Conservation (phyloP, 2,329 filamentous ascomycete genomes). For the Exophiala sideris region DNA sequence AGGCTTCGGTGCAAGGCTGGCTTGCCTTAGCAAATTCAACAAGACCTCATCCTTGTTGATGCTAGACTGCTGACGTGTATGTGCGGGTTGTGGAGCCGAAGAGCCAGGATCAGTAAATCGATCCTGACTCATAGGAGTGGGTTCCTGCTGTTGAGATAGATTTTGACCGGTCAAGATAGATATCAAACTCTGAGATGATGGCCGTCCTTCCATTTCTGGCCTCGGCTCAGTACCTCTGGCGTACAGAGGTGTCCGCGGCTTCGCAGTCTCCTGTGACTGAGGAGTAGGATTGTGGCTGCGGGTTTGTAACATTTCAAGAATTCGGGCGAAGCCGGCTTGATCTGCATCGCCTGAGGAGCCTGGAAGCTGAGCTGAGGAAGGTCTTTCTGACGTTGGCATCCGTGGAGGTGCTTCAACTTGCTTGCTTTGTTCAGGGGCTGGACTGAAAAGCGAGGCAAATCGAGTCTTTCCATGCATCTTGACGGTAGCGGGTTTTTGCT, state of each 20-base stretch:
- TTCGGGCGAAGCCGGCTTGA: slow-evolving; percentile 78
- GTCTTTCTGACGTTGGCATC: slow-evolving; percentile 34
- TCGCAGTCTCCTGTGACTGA: slow-evolving; percentile 32
- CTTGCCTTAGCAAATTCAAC: slow-evolving; percentile 26
- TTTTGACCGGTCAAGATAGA: slow-evolving; percentile 8
- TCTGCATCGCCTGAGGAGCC: slow-evolving; percentile 57
- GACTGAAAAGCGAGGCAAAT: slow-evolving; percentile 77
- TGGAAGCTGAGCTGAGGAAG: slow-evolving; percentile 29
- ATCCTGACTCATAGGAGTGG: slow-evolving; percentile 6
- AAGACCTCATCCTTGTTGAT: slow-evolving; percentile 26
- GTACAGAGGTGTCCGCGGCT: slow-evolving; percentile 36
- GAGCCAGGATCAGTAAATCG: slow-evolving; percentile 18
- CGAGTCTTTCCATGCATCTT: slow-evolving; percentile 71
- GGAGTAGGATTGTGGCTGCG: slow-evolving; percentile 46
- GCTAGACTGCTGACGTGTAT: slow-evolving; percentile 21
- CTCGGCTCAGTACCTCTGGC: slow-evolving; percentile 36
- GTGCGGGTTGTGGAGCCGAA: slow-evolving; percentile 13
- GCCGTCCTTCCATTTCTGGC: slow-evolving; percentile 16
- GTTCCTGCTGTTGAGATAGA: slow-evolving; percentile 1
- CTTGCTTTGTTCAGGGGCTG: slow-evolving; percentile 35
- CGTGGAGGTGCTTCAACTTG: slow-evolving; percentile 28
- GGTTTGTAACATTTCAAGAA: slow-evolving; percentile 75
- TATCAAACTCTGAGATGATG: slow-evolving; percentile 4
- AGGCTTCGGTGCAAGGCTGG: slow-evolving; percentile 25
- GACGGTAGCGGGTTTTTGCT: slow-evolving; percentile 42